Evolutionary conservation across 257 asterid genomes (phyloP).

Genomic region (Solanum ahanhuiri): DNA sequence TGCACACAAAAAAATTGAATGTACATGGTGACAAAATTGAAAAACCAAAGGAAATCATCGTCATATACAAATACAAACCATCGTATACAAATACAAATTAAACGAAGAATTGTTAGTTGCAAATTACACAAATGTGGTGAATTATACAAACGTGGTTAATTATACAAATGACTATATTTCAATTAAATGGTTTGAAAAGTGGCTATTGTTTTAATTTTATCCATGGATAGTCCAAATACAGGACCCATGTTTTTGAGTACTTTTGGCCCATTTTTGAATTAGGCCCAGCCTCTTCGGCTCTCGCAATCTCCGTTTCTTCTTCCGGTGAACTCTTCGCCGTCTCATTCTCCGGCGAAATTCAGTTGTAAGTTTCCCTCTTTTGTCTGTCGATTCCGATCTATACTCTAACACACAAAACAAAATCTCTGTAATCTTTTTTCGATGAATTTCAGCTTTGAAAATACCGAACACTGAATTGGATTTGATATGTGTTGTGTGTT

Average conservation of each 20-base stretch:
- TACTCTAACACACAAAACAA: background rate
- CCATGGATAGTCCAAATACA: background rate
- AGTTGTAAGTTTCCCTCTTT: background rate
- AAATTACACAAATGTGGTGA: no score
- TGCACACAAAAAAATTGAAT: no score
- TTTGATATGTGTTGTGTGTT: background rate
- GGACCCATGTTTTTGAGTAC: background rate
- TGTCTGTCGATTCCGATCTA: background rate
- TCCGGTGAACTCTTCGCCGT: background rate
- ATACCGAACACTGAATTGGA: background rate
- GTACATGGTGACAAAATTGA: no score
- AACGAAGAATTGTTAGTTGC: no score
- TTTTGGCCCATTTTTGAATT: background rate
- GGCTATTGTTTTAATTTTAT: background rate
- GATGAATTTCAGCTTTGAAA: background rate
- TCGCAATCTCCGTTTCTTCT: background rate
- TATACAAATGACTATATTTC: background rate
- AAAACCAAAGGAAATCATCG: no score
- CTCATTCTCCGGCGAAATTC: background rate
- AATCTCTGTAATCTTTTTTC: background rate
- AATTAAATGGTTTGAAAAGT: background rate
- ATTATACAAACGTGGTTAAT: no score
- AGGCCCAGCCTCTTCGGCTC: background rate
- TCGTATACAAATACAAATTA: no score
- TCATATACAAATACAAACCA: no score